These are phyloP conservation scores for Schwanniomyces polymorphus DNA, from an alignment of 805 yeast species.

Conservation along the genomic window DNA sequence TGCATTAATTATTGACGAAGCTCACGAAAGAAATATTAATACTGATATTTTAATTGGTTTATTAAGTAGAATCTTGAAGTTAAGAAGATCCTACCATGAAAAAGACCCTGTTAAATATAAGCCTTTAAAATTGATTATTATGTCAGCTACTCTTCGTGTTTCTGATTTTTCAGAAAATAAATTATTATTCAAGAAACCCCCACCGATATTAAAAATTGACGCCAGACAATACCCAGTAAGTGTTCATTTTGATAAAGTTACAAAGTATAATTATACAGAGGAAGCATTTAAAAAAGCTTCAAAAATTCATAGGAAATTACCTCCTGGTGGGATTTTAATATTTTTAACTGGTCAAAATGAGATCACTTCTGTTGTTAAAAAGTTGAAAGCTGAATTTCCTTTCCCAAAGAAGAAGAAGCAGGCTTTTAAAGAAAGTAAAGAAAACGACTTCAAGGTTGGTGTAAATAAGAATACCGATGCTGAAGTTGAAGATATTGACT, in stretches of 20 bases:
- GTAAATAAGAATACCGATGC: slow-evolving; percentile 61
- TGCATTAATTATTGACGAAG: slow-evolving; percentile 89
- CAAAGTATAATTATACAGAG: slow-evolving; percentile 75
- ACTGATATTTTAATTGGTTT: slow-evolving; percentile 96
- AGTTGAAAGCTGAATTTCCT: slow-evolving; percentile 69
- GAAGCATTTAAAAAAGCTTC: slow-evolving; percentile 84
- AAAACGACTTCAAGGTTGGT: slow-evolving; percentile 43
- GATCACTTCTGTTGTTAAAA: slow-evolving; percentile 72
- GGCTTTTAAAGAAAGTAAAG: slow-evolving; percentile 15
- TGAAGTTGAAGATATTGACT: slow-evolving; percentile 89
- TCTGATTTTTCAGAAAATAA: slow-evolving; percentile 87
- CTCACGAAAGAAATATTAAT: slow-evolving; percentile 94
- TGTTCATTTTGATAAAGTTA: slow-evolving; percentile 81
- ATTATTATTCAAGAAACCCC: slow-evolving; percentile 64
- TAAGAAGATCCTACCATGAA: slow-evolving; percentile 57
- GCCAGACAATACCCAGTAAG: slow-evolving; percentile 96
- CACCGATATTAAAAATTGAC: slow-evolving; percentile 86
- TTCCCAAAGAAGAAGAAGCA: slow-evolving; percentile 29
- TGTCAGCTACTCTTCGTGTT: slow-evolving; percentile 97
- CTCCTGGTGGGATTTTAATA: slow-evolving; percentile 91
- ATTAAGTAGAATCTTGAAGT: slow-evolving; percentile 78
- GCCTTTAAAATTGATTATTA: slow-evolving; percentile 80
- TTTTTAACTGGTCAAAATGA: slow-evolving; percentile 96
- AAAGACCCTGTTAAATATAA: slow-evolving; percentile 48
- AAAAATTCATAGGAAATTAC: slow-evolving; percentile 81